Conservation (phyloP, 2,329 filamentous ascomycete genomes). For the Aspergillus aculeatus region DNA sequence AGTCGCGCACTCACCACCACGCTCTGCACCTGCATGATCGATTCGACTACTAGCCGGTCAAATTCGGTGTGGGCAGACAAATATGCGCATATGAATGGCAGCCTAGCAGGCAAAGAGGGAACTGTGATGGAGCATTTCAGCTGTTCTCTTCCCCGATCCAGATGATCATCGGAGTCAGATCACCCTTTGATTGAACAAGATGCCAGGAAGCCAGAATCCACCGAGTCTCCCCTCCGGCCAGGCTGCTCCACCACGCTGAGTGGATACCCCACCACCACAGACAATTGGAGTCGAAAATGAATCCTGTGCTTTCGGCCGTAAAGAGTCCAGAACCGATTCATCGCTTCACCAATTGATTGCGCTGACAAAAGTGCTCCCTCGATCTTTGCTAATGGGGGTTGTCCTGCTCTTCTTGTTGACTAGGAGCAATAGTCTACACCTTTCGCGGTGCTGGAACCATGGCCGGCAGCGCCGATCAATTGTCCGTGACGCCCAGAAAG, state of each 20-base stretch:
- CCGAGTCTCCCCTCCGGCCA: background rate
- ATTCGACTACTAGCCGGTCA: background rate
- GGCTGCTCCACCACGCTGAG: background rate
- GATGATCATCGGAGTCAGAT: background rate
- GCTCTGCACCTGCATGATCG: background rate
- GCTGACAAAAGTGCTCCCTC: background rate
- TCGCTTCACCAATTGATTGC: background rate
- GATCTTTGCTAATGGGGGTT: background rate
- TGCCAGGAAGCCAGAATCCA: background rate
- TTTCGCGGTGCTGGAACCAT: background rate
- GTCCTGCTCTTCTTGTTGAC: background rate
- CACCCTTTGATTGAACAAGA: background rate
- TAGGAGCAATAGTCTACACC: background rate
- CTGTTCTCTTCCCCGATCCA: background rate
- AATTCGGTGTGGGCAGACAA: background rate
- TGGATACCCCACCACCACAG: background rate
- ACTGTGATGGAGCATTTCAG: background rate
- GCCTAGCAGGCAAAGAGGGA: background rate
- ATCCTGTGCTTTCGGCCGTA: background rate
- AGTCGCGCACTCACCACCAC: background rate
- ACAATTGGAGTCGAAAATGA: background rate
- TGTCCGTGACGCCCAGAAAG: background rate
- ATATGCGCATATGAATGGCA: background rate
- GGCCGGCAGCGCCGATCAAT: slow-evolving; percentile 1
- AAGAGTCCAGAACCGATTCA: background rate